Evolutionary conservation across 2,329 filamentous ascomycete genomes (phyloP), one percentile per base, ranked within the genome.

Genomic region (Hirsutella thompsonii): DNA sequence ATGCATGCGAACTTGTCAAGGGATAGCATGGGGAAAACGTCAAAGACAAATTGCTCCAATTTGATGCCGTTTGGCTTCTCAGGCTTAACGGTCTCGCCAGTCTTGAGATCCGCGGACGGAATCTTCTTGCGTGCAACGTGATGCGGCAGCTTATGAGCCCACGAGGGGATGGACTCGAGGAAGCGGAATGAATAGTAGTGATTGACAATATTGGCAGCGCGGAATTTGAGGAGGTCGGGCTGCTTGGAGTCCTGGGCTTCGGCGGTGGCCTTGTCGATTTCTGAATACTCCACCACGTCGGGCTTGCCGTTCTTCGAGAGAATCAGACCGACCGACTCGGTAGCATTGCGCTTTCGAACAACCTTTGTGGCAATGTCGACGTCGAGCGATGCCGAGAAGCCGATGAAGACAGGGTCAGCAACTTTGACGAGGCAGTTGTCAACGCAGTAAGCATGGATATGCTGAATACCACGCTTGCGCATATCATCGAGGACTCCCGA

Each of bases 81-180:
- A 3, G 90, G 88, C 74, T 94, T 94, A 62, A 94, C 70, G 1
- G 77, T 76, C 60, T 86, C 80, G 47, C 88, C 89, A 26, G 74
- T 81, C 57, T 82, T 70, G 13, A 81, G 73, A 58, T 94, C 79
- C 49, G 86, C 74, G 58, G 77, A 81, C 10, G 90, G 89, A 47
- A 98, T 98, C 83, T 98, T 98, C 83, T 98, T 98, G 62, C 83
- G 80, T 36, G 92, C 92, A 47, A 98, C 81, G 70, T 98, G 92
- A 63, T 96, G 92, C 14, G 90, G 90, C 40, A 98, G 76, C 61
- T 81, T 79, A 66, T 88, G 74, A 16, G 77, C 79, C 85, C 87
- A 95, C 52, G 79, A 68, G 43, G 92, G 88, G 52, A 95, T 94
- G 48, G 78, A 82, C 62, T 94, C 83, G 38, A 98, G 75, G 74